Evolutionary conservation across 1,139 yeast species (phyloP).

Genomic region (Blastobotrys persicus): DNA sequence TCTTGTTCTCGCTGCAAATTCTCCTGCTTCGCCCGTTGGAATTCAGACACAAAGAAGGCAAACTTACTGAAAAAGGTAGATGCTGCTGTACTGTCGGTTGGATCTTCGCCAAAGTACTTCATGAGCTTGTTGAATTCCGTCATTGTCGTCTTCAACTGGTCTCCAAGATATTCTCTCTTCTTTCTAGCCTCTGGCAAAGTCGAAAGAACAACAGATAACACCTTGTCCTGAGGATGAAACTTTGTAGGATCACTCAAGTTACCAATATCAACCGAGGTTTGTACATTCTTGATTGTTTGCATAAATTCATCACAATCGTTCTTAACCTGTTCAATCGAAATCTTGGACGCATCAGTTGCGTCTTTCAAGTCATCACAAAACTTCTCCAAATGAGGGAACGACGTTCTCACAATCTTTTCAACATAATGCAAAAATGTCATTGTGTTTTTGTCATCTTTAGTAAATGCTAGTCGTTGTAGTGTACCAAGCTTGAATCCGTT

Average conservation of each 20-base stretch:
- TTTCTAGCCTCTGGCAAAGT: conserved; percentile 57
- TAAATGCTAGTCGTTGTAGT: conserved; percentile 74
- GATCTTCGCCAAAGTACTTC: conserved; percentile 82
- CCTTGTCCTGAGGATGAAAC: conserved; percentile 76
- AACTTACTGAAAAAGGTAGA: conserved; percentile 71
- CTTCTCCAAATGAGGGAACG: conserved; percentile 72
- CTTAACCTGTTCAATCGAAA: conserved; percentile 74
- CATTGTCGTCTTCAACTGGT: conserved; percentile 55
- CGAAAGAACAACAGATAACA: conserved; percentile 54
- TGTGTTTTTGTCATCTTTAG: conserved; percentile 78
- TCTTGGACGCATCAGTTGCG: conserved; percentile 60
- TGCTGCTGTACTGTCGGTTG: conserved; percentile 57
- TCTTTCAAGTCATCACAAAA: conserved; percentile 74
- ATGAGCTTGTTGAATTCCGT: conserved; percentile 58
- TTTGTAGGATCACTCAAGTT: conserved; percentile 63
- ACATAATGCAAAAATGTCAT: conserved; percentile 84
- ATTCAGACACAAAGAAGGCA: conserved; percentile 68
- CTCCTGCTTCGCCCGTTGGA: conserved; percentile 72
- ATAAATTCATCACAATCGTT: conserved; percentile 66
- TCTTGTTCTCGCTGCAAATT: conserved; percentile 81
- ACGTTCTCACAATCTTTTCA: conserved; percentile 71
- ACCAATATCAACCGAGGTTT: conserved; percentile 62
- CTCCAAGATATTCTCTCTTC: conserved; percentile 55
- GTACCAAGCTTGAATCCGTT: conserved; percentile 82
- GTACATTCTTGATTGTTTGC: conserved; percentile 52